Base-by-base conservation (phyloP, 805 yeast species). In the Nakazawaea laoshanensis region DNA sequence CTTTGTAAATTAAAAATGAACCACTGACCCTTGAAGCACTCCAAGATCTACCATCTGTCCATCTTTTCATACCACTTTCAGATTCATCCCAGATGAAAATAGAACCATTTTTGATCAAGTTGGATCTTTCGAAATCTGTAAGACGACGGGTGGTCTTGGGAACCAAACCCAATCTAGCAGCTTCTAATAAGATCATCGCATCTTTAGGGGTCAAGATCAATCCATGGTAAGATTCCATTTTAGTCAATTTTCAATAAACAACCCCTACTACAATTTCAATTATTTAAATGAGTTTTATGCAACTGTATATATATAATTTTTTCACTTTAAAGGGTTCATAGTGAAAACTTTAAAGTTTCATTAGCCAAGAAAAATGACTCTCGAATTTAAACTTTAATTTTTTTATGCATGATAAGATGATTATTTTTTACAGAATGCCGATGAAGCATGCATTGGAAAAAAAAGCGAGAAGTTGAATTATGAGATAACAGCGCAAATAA, bases 21-120 rank as follows among this genome's bases (percentile, higher is more conserved):
- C 83, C 82, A 4, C 67, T 64, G 1, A 81, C 86, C 38, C 86
- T 63, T 1, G 82, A 73, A 2, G 87, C 83, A 38, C 74, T 64
- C 88, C 89, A 80, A 21, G 68, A 63, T 41, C 70, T 68, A 13
- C 88, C 85, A 46, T 80, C 89, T 1, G 88, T 80, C 88, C 89
- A 80, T 19, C 88, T 57, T 41, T 74, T 68, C 75, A 81, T 77
- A 12, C 76, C 80, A 27, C 83, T 74, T 43, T 73, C 77, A 10
- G 65, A 59, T 48, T 80, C 88, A 48, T 74, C 78, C 87, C 87
- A 80, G 7, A 78, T 69, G 44, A 73, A 80, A 2, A 80, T 67
- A 3, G 77, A 63, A 4, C 85, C 85, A 7, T 75, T 63, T 14
- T 54, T 53, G 26, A 81, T 77, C 14, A 55, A 53, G 18, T 59